These are phyloP conservation scores for Exophiala spinifera DNA, from an alignment of 2,329 filamentous ascomycete genomes.

Conservation along the genomic window DNA sequence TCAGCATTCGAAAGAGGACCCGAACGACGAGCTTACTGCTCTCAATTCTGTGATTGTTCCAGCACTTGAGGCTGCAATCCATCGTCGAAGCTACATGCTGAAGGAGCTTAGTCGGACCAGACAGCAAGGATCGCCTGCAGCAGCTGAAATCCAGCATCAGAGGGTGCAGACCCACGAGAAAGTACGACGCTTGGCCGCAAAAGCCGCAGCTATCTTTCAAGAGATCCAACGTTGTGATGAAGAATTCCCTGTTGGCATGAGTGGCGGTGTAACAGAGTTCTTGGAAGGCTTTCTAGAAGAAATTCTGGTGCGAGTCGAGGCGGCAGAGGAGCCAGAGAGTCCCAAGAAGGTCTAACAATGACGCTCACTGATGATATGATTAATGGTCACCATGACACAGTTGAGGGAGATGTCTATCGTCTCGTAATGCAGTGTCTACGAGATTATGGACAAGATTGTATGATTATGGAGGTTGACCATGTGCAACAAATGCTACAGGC, in stretches of 20 bases:
- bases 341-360: conserved; percentile 14
- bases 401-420: neutral
- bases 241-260: conserved; percentile 87
- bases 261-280: conserved; percentile 81
- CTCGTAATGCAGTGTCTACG: neutral
- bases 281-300: conserved; percentile 91
- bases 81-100: conserved; percentile 65
- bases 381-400: neutral
- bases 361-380: conserved; percentile 1
- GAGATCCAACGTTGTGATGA: conserved; percentile 89
- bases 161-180: conserved; percentile 79
- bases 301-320: conserved; percentile 86
- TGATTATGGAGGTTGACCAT: neutral
- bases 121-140: conserved; percentile 33
- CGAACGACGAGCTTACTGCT: conserved; percentile 74
- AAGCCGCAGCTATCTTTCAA: conserved; percentile 76
- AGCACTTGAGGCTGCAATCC: conserved; percentile 84
- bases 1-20: conserved; percentile 35
- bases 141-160: conserved; percentile 54
- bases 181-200: conserved; percentile 74
- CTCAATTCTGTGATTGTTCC: conserved; percentile 89
- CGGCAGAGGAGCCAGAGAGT: conserved; percentile 61
- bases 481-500: neutral
- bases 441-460: neutral
- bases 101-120: conserved; percentile 39